A percentile compares a stretch with the other conserved stretches of the same genome.
phyloP scores from a whole-genome alignment of 2,329 filamentous ascomycete genomes.

The Polytolypa hystricis region DNA sequence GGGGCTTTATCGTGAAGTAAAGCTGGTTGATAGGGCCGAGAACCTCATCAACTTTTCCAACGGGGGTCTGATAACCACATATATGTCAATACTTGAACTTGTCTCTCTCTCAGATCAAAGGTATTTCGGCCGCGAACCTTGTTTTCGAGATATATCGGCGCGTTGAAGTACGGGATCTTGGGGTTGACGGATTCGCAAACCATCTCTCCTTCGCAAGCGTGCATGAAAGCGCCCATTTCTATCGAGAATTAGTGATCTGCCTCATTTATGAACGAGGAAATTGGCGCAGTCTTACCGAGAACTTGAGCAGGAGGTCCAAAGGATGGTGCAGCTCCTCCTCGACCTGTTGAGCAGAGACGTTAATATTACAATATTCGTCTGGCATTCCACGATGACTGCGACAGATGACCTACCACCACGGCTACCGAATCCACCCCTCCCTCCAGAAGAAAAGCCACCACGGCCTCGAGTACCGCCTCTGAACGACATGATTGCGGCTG shows the following conservation, averaged over 20 bases:
- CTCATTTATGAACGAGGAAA: constrained; percentile 1
- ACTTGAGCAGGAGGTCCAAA: constrained; percentile 54
- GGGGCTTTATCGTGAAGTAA: constrained; percentile 95
- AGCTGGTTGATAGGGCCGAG: constrained; percentile 96
- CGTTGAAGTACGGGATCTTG: constrained; percentile 98
- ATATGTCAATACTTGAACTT: constrained; percentile 5
- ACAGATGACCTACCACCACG: constrained; percentile 30
- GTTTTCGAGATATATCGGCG: constrained; percentile 97
- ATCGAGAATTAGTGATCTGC: constrained; percentile 21
- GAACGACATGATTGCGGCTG: constrained; percentile 48
- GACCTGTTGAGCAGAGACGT: constrained; percentile 34
- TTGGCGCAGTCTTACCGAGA: constrained; percentile 34
- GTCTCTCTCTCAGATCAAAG: not conserved
- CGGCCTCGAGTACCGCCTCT: constrained; percentile 45
- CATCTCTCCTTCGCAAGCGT: constrained; percentile 95
- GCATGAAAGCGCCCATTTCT: constrained; percentile 92
- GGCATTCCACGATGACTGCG: constrained; percentile 15
- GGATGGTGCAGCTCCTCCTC: constrained; percentile 51
- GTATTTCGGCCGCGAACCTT: constrained; percentile 47
- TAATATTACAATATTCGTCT: constrained; percentile 19
- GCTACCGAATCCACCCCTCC: constrained; percentile 32
- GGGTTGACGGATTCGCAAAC: constrained; percentile 90
- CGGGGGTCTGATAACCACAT: constrained; percentile 48
- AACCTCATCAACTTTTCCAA: constrained; percentile 97
- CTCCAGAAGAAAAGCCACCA: constrained; percentile 40